Conservation (phyloP, 2,329 filamentous ascomycete genomes). For the Xylariaceae sp. region DNA sequence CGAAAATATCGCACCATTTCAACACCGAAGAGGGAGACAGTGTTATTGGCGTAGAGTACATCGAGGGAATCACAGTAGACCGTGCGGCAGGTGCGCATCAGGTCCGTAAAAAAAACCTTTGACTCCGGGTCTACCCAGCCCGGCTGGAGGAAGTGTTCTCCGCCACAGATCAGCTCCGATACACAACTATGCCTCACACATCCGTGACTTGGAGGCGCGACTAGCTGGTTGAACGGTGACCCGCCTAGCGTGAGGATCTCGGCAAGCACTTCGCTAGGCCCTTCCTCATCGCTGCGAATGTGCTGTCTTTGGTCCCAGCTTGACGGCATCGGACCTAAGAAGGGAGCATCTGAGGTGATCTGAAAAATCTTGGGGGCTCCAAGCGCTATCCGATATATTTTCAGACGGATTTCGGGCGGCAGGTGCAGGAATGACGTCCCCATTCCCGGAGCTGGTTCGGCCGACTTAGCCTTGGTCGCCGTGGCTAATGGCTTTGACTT, state of each 20-base stretch:
- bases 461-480: not conserved
- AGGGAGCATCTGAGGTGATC: not conserved
- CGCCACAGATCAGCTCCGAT: slow-evolving; percentile 17
- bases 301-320: slow-evolving; percentile 9
- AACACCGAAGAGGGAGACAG: slow-evolving; percentile 23
- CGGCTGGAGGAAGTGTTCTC: not conserved
- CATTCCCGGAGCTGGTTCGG: not conserved
- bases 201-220: slow-evolving; percentile 7
- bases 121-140: not conserved
- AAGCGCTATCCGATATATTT: slow-evolving; percentile 16
- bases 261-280: slow-evolving; percentile 13
- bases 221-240: slow-evolving; percentile 5
- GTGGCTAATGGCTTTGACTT: not conserved
- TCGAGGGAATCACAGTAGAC: slow-evolving; percentile 21
- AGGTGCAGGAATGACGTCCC: not conserved
- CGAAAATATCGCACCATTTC: slow-evolving; percentile 24
- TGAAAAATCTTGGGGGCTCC: slow-evolving; percentile 7
- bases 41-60: slow-evolving; percentile 20
- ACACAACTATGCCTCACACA: slow-evolving; percentile 3
- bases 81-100: slow-evolving; percentile 18
- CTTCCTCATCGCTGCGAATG: slow-evolving; percentile 18
- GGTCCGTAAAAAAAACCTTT: slow-evolving; percentile 4
- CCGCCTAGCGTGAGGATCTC: slow-evolving; percentile 13
- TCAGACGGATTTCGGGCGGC: slow-evolving; percentile 14
- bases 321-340: slow-evolving; percentile 10